phyloP scores from a whole-genome alignment of 2,329 filamentous ascomycete species.

The Didymella keratinophila region DNA sequence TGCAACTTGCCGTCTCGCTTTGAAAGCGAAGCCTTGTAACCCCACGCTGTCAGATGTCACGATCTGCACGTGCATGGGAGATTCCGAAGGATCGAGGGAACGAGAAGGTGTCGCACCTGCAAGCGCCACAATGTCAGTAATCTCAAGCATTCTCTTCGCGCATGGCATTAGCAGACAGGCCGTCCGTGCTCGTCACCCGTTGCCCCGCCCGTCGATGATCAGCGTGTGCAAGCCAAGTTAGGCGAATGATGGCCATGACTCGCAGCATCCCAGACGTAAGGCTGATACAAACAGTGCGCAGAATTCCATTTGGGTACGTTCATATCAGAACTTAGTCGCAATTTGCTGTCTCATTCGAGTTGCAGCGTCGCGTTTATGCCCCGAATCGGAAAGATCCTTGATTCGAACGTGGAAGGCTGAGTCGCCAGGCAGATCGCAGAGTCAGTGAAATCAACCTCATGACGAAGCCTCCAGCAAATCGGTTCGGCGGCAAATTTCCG shows the following conservation, averaged over 20 bases:
- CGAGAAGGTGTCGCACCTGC: conserved; percentile 2
- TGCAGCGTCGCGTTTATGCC: neutral
- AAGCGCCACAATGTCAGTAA: conserved; percentile 6
- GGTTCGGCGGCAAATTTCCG: conserved; percentile 1
- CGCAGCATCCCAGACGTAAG: conserved; percentile 10
- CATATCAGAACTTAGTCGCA: neutral
- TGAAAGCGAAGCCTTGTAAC: neutral
- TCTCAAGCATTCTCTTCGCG: conserved; percentile 4
- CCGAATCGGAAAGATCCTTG: neutral
- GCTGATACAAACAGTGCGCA: conserved; percentile 10
- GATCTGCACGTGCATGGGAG: neutral
- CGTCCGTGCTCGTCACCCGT: conserved; percentile 5
- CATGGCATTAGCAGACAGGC: neutral
- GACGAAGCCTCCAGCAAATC: neutral
- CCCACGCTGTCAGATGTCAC: neutral
- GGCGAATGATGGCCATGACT: conserved; percentile 8
- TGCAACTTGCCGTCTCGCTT: neutral
- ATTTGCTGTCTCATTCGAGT: neutral
- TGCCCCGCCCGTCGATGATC: conserved; percentile 14
- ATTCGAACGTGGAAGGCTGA: neutral
- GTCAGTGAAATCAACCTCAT: neutral
- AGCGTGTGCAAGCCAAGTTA: conserved; percentile 5
- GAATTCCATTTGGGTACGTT: neutral
- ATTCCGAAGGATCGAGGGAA: neutral
- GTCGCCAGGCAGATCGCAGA: neutral